These are phyloP conservation scores for Penicillium sp. DNA, from an alignment of 2,329 filamentous ascomycete species.

Conservation along the genomic window DNA sequence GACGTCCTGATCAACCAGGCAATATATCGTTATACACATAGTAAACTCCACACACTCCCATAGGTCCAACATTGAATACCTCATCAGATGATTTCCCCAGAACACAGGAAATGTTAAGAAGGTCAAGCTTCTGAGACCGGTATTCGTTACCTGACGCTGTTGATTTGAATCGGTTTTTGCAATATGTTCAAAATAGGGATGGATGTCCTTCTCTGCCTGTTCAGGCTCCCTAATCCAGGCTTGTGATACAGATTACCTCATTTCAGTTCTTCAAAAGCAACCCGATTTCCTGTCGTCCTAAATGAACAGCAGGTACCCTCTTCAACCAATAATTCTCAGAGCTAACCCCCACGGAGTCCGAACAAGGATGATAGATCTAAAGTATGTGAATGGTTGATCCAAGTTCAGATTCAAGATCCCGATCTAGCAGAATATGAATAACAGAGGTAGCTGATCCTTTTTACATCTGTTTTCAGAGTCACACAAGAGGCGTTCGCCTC, in stretches of 20 bases:
- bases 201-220: background rate
- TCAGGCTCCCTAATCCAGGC: background rate
- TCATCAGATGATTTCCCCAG: background rate
- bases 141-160: background rate
- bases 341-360: slow-evolving; percentile 4
- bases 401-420: background rate
- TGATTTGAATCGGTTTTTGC: background rate
- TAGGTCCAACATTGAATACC: slow-evolving; percentile 1
- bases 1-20: slow-evolving; percentile 10
- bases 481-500: slow-evolving; percentile 1
- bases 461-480: slow-evolving; percentile 7
- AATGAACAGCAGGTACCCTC: slow-evolving; percentile 15
- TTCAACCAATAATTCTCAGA: background rate
- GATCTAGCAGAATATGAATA: background rate
- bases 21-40: slow-evolving; percentile 4
- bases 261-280: slow-evolving; percentile 3
- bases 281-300: background rate
- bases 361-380: background rate
- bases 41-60: slow-evolving; percentile 6
- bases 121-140: slow-evolving; percentile 3
- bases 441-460: background rate
- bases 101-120: background rate
- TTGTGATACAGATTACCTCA: slow-evolving; percentile 12
- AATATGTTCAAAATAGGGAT: background rate
- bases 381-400: background rate